Evolutionary conservation across 2,329 filamentous ascomycete species (phyloP).

Genomic region (Lachnellula subtilissima): DNA sequence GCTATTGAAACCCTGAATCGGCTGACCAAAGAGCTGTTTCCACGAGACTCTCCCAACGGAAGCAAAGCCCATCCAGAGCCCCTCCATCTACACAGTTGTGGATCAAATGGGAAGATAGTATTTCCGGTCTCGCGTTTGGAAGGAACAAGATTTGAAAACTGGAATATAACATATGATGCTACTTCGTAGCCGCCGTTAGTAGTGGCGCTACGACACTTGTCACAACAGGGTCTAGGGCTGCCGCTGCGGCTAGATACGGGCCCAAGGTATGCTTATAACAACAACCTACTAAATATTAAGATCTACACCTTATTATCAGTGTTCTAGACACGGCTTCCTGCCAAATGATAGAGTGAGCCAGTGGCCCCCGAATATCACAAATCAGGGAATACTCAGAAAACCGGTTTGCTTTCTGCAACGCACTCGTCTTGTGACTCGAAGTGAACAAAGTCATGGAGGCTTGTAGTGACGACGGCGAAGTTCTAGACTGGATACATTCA

Average conservation of each 20-base stretch:
- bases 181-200: background rate
- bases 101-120: conserved; percentile 4
- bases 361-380: background rate
- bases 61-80: too few relatives aligned
- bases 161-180: conserved; percentile 2
- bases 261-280: background rate
- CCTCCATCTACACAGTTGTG: background rate
- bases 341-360: background rate
- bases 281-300: background rate
- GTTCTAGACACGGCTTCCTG: background rate
- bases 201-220: background rate
- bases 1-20: conserved; percentile 1
- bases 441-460: background rate
- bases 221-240: background rate
- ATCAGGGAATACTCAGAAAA: background rate
- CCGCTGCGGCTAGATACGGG: background rate
- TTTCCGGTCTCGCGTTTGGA: conserved; percentile 1
- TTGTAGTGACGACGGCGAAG: background rate
- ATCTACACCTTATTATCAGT: too few relatives aligned
- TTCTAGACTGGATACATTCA: conserved; percentile 3
- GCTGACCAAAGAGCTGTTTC: background rate
- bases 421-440: background rate
- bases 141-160: conserved; percentile 5
- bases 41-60: background rate
- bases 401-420: background rate